Base-by-base conservation (phyloP, 768 basidiomycete genomes). In the Tricholoma furcatifolium region DNA sequence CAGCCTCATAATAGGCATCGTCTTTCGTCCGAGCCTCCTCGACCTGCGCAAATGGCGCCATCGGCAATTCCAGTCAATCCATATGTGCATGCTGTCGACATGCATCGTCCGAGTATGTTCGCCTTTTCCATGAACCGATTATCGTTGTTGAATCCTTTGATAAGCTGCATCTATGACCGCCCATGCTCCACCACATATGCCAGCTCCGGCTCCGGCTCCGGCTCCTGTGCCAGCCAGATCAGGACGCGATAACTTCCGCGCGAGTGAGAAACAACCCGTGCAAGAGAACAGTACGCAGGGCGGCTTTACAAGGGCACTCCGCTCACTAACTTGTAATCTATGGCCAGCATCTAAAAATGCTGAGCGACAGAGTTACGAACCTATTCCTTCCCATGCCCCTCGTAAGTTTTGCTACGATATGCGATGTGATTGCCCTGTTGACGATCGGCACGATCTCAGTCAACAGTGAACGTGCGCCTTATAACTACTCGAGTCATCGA, bases 211-310 rank as follows among this genome's bases (percentile, higher is more conserved):
- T 9, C 30, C 49, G 35, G 10, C 21, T 41, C 30, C 45, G 11
- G 20, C 45, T 56, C 31, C 60, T 48, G 35, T 46, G 17, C 58
- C 43, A 55, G 18, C 38, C 38, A 49, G 42, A 34, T 18, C 53
- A 58, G 41, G 23, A 38, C 52, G 49, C 54, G 60, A 55, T 56
- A 47, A 58, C 51, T 45, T 51, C 51, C 56, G 52, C 51, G n/a
- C 49, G 44, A 45, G 24, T 43, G 57, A 57, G 47, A 56, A 56
- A 34, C 42, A 50, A 32, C 35, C 56, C 27, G 27, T 27, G 27
- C 27, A 27, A 41, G 57, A 64, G 50, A 59, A 60, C 39, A 53
- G 63, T 64, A 59, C 47, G 61, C 57, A 41, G 42, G 45, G 50
- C n/a, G 60, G 60, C 49, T 56, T 55, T 52, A 51, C 45, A 21